Evolutionary conservation across 2,329 filamentous ascomycete genomes (phyloP), one percentile per base, ranked within the genome.

Genomic region (Incumbomyces lentus): DNA sequence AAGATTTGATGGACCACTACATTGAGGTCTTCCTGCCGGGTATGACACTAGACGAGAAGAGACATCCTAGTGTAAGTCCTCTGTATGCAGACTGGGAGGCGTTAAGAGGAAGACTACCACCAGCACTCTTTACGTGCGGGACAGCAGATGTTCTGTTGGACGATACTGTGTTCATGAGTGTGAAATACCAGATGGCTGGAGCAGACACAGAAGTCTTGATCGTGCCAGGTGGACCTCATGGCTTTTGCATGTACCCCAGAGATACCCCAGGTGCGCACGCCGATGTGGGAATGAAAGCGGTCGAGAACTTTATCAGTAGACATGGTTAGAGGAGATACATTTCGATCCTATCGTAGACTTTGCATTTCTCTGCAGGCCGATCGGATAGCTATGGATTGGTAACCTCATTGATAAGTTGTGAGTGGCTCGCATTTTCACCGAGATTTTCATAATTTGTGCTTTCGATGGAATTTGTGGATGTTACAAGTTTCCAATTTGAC

Each of bases 131-230:
- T 49, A 69, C 69, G 1, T 73, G 70, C 51, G 75, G 76, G 0
- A 77, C 73, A 4, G 67, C 73, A 48, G 75, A 79, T 58, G 66
- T 67, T 11, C 51, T 78, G 47, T 53, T 78, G 1, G 71, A 74
- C 53, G 71, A 74, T 52, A 71, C 64, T 17, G 60, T 74, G 42
- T 61, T 72, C 32, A 78, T 79, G 74, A 65, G 66, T 5, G 62
- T 66, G 11, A 76, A 75, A 60, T 78, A 74, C 74, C 55, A 62
- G 55, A 71, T 71, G 62, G 65, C 61, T 52, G 72, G 72, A 1
- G 68, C 65, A 12, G 70, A 74, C 59, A 66, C 66, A 1, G 60
- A 75, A 2, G 60, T 77, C 3, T 76, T 73, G 60, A 64, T 77
- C 30, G 74, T 71, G 55, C 68, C 68, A 10, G 74, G 75, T 0